Base-by-base conservation (phyloP, 108 stramenopile species). In the Skeletonema marinoi region DNA sequence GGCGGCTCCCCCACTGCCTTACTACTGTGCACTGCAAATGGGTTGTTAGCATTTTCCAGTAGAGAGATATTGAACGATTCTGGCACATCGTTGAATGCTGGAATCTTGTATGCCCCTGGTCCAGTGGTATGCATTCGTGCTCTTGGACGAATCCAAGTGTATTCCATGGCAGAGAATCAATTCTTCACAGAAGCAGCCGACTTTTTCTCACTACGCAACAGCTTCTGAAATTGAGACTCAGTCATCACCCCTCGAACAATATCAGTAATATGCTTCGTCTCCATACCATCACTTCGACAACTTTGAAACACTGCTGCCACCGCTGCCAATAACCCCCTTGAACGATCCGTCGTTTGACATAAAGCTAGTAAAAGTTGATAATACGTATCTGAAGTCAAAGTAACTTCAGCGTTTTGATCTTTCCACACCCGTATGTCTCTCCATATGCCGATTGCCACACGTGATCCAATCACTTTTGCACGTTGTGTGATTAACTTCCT, bases 21-120 rank as follows among this genome's bases (percentile, higher is more conserved):
- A 70, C 94, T 94, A 30, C 92, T 93, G 75, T 97, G 96, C 1
- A 98, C 96, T 16, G 96, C 96, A 65, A 96, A 91, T 8, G 93
- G 90, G 78, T 98, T 98, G 33, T 88, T 86, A 13, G 79, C 91
- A 70, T 94, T 86, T 61, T 95, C 88, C 78, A 96, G 71, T 2
- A 98, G 82, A 31, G 89, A 80, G 8, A 98, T 96, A 70, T 96
- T 90, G 80, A 98, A 96, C 7, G 82, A 82, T 70, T 92, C 91
- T 4, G 98, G 96, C 7, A 93, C 89, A 66, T 98, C 98, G 70
- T 98, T 98, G 85, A 97, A 97, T 2, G 96, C 87, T 67, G 96
- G 98, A 66, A 97, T 96, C 78, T 98, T 98, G 91, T 98, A 98
- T 8, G 94, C 93, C n/a, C 98, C 98, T 6, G 98, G 98, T 9